Evolutionary conservation across 257 asterid species (phyloP).

Genomic region (Nicotiana paniculata): DNA sequence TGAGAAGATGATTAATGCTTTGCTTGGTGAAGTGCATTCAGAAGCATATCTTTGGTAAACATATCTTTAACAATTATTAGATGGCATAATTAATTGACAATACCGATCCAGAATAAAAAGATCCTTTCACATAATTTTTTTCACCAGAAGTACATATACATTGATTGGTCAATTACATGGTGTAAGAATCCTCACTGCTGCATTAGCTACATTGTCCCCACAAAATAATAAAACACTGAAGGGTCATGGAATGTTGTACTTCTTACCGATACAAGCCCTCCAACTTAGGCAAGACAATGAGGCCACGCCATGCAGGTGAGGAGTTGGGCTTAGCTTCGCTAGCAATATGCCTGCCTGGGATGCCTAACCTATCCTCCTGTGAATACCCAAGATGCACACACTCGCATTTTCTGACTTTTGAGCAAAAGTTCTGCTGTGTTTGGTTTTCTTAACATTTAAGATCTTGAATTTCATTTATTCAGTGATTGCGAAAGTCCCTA

Average conservation of each 20-base stretch:
- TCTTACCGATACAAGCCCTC: not conserved
- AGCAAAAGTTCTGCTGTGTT: not conserved
- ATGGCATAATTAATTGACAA: not conserved
- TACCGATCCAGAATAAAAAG: not conserved
- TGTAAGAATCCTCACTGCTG: not conserved
- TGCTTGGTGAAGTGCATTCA: not conserved
- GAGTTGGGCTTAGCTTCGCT: not conserved
- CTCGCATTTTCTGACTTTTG: not conserved
- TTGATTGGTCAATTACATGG: not conserved
- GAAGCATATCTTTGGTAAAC: not conserved
- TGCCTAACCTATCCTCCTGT: not conserved
- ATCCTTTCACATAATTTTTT: not conserved
- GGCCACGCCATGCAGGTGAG: not conserved
- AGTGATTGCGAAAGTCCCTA: no score
- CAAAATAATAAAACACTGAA: not conserved
- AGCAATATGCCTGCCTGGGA: not conserved
- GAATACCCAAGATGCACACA: not conserved
- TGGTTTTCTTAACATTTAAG: not conserved
- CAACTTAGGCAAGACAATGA: not conserved
- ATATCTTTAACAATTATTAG: not conserved
- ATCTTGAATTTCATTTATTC: not conserved
- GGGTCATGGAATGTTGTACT: not conserved
- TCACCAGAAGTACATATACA: not conserved
- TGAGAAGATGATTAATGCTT: not conserved
- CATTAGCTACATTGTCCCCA: not conserved